Evolutionary conservation across 495 filamentous ascomycete genomes (phyloP).

Genomic region (Tuber microsphaerosporum): DNA sequence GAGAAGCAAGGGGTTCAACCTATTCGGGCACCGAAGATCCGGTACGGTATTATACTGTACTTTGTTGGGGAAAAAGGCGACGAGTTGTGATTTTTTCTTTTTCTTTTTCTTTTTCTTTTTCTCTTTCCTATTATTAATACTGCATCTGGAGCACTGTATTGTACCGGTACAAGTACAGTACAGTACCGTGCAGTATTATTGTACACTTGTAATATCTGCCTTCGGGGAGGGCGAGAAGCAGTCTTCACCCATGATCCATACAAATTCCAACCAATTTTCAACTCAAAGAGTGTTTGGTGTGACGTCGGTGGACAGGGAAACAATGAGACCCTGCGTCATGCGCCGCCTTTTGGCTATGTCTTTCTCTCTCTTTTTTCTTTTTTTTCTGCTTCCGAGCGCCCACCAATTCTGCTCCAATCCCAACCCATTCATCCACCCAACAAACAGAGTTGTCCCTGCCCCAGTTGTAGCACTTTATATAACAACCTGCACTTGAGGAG

Average conservation of each 20-base stretch:
- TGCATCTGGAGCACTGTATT: neutral
- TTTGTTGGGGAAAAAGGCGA: neutral
- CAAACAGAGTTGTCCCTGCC: neutral
- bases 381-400: neutral
- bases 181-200: too few species aligned
- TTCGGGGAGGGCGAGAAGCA: neutral
- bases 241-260: neutral
- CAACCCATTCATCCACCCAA: slow-evolving; percentile 4
- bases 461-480: neutral
- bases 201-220: neutral
- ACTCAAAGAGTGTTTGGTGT: neutral
- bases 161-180: too few species aligned
- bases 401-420: neutral
- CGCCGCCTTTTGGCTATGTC: neutral
- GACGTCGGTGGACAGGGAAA: neutral
- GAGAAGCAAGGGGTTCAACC: neutral
- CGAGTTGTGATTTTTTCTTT: neutral
- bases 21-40: neutral
- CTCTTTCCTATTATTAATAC: neutral
- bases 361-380: neutral
- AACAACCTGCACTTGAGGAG: neutral
- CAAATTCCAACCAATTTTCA: slow-evolving; percentile 1
- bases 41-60: neutral
- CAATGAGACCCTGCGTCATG: slow-evolving; percentile 1
- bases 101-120: neutral